A percentile compares a stretch with the other conserved stretches of the same genome.
phyloP scores from a whole-genome alignment of 2,329 filamentous ascomycete genomes.

The Graphiopsis chlorocephala region DNA sequence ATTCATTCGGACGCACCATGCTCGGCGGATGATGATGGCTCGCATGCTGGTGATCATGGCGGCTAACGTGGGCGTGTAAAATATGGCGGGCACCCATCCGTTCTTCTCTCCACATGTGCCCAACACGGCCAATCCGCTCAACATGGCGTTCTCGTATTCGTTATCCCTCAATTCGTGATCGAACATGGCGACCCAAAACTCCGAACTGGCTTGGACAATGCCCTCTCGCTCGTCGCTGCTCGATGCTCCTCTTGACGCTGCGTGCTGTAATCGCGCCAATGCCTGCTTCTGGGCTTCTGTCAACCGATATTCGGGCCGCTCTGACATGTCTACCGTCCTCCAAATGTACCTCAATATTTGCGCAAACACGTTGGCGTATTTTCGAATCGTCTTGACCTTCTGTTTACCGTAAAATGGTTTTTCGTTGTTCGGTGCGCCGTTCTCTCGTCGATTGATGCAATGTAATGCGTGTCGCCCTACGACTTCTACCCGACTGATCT shows the following conservation, averaged over 20 bases:
- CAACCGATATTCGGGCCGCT: conserved; percentile 9
- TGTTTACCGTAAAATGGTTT: conserved; percentile 9
- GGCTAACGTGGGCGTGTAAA: conserved; percentile 11
- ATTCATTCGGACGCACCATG: background rate
- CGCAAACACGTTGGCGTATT: background rate
- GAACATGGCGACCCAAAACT: conserved; percentile 11
- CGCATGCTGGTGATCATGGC: conserved; percentile 7
- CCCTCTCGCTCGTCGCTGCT: background rate
- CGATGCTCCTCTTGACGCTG: background rate
- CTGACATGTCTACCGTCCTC: conserved; percentile 2
- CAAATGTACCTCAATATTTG: conserved; percentile 12
- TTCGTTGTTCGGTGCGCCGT: conserved; percentile 3
- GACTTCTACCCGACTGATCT: background rate
- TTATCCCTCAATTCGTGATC: conserved; percentile 7
- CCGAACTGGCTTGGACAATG: conserved; percentile 2
- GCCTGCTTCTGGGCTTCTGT: background rate
- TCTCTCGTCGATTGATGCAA: conserved; percentile 4
- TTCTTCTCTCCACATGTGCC: conserved; percentile 3
- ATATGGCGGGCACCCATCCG: conserved; percentile 4
- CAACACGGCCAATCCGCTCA: conserved; percentile 7
- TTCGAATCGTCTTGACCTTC: conserved; percentile 5
- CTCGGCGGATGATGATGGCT: conserved; percentile 4
- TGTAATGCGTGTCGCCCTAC: conserved; percentile 1
- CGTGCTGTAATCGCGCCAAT: conserved; percentile 8
- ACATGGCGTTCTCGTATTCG: conserved; percentile 9